Percentiles rank a stretch among this genome's conserved stretches.
phyloP scores from a whole-genome alignment of 352 stramenopile genomes.

The Globisporangium carolinianum region DNA sequence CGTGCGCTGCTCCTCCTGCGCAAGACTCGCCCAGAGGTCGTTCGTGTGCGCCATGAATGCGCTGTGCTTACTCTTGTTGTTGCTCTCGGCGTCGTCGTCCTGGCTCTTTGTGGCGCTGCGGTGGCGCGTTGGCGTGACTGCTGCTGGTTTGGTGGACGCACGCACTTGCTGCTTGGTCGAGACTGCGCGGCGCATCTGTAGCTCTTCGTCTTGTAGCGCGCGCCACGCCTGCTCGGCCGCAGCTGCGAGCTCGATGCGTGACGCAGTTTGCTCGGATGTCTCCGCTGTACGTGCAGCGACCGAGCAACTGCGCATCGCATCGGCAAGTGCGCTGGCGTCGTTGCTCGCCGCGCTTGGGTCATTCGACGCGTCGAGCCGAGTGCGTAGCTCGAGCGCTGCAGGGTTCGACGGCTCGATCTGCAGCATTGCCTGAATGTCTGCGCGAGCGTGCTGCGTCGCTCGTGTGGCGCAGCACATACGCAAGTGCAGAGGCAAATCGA shows the following conservation, averaged over 20 bases:
- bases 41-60: constrained; percentile 11
- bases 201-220: constrained; percentile 49
- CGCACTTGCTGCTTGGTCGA: constrained; percentile 4
- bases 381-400: constrained; percentile 5
- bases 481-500: no score
- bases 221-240: constrained; percentile 34
- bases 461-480: no score
- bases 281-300: neutral
- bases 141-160: constrained; percentile 1
- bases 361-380: constrained; percentile 1
- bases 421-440: constrained; percentile 22
- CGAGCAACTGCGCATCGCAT: constrained; percentile 3
- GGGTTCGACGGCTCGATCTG: constrained; percentile 38
- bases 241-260: constrained; percentile 6
- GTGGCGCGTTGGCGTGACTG: constrained; percentile 3
- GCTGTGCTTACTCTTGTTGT: neutral
- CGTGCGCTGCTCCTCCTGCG: constrained; percentile 16
- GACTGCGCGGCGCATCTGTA: constrained; percentile 18
- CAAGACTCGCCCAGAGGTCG: constrained; percentile 13
- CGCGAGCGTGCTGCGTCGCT: constrained; percentile 21
- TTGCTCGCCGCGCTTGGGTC: neutral
- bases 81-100: constrained; percentile 1
- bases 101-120: neutral
- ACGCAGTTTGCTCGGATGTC: neutral
- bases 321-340: neutral